These are phyloP conservation scores for Candida maris DNA, from an alignment of 805 yeast species.

Conservation along the genomic window DNA sequence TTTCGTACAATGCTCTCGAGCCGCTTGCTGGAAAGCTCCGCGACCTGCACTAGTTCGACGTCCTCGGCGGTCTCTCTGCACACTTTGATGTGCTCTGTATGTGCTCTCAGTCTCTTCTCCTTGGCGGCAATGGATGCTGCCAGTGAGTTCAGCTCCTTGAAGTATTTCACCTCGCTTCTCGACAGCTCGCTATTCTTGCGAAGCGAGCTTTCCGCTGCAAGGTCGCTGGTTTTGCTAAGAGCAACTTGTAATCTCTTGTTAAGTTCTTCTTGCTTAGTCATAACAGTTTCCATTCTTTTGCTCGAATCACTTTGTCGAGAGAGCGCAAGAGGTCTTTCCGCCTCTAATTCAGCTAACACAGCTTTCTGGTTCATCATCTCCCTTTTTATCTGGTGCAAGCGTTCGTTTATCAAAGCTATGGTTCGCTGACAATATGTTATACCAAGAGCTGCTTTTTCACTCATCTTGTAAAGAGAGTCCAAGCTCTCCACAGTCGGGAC, in stretches of 20 bases:
- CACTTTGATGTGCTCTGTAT: slow-evolving; percentile 11
- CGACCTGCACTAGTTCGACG: slow-evolving; percentile 1
- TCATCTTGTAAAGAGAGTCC: slow-evolving; percentile 10
- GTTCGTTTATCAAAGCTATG: slow-evolving; percentile 14
- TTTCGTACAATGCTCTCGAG: too few species aligned
- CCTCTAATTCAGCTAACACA: slow-evolving; percentile 15
- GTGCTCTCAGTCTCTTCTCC: slow-evolving; percentile 14
- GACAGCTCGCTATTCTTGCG: slow-evolving; percentile 19
- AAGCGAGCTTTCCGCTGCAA: slow-evolving; percentile 7
- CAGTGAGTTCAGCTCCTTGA: slow-evolving; percentile 23
- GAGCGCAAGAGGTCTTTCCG: slow-evolving; percentile 13
- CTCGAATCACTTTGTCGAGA: slow-evolving; percentile 12
- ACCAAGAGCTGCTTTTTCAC: slow-evolving; percentile 16
- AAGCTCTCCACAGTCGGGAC: slow-evolving; percentile 15
- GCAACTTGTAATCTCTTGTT: slow-evolving; percentile 17
- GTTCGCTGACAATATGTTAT: slow-evolving; percentile 18
- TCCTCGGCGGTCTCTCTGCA: slow-evolving; percentile 19
- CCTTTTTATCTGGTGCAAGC: slow-evolving; percentile 15
- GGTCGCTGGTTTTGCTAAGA: slow-evolving; percentile 6
- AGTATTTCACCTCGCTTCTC: slow-evolving; percentile 23
- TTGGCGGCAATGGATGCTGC: slow-evolving; percentile 14
- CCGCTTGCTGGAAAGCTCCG: slow-evolving; percentile 13
- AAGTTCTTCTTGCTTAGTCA: slow-evolving; percentile 28
- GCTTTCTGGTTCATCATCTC: slow-evolving; percentile 27
- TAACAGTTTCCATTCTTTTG: slow-evolving; percentile 33